Evolutionary conservation across 139 green algal genomes (phyloP), one percentile per base, ranked within the genome.

Genomic region (Tetradesmus obliquus): DNA sequence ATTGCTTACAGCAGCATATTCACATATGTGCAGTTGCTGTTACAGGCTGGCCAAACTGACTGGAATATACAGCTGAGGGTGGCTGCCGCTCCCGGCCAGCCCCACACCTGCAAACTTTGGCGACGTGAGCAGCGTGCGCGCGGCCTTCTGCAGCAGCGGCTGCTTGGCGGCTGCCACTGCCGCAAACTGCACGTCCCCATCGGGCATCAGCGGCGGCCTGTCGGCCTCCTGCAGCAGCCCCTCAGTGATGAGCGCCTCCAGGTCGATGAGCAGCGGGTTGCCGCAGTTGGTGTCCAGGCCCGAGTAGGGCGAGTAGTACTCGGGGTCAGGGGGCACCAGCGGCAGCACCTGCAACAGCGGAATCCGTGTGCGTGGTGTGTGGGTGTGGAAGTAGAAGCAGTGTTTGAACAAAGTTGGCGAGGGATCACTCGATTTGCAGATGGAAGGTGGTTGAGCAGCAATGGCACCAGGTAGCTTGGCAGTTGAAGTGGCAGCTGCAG

Each of bases 281-380:
- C 98, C 98, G 90, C 97, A 99, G 90, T 98, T 97, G 8, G 98
- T 97, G 91, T 99, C 98, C 71, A 97, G 94, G 76, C 97, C 97
- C 6, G 95, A 96, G 95, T 99, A 99, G 10, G 98, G 98, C 2
- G 96, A 99, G 96, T 97, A 99, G 94, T 96, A 99, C 90, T 97
- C 95, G 0, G 95, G 94, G 90, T 99, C 98, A 8, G 98, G 98
- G 0, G 98, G 98, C 54, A 99, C 98, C 51, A 99, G 93, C 0
- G 98, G 98, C 84, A 99, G 95, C 86, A 99, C 93, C 95, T 99
- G 97, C 93, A 45, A 45, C 92, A 95, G 66, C 76, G 8, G 24
- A 54, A n/a, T 71, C 19, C 89, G 94, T 88, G 82, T 81, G 76
- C 76, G 1, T 79, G 71, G 17, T 45, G 9, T 22, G 71, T 45